A percentile compares a stretch with the other conserved stretches of the same genome.
phyloP scores from a whole-genome alignment of 805 yeast species.

The Zygoascus bituminiphila region DNA sequence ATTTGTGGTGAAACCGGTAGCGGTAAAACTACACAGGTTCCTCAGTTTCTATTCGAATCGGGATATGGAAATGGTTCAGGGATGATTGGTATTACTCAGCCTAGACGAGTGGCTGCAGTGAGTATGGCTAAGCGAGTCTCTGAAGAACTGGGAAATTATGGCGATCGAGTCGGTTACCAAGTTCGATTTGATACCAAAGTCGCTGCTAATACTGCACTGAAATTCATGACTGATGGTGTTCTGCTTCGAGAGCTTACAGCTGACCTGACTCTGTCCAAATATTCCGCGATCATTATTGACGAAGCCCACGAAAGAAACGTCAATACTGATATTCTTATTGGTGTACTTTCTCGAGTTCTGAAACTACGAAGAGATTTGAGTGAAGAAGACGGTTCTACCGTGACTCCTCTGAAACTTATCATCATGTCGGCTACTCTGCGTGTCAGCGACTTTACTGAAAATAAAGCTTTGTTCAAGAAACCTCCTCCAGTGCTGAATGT shows the following conservation, averaged over 20 bases:
- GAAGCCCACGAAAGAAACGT: conserved; percentile 98
- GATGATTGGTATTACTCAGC: conserved; percentile 94
- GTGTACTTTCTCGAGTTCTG: conserved; percentile 84
- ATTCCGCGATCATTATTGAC: conserved; percentile 83
- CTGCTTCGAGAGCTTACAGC: conserved; percentile 85
- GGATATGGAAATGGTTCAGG: conserved; percentile 86
- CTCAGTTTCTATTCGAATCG: conserved; percentile 88
- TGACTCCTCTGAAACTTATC: conserved; percentile 66
- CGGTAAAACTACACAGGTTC: conserved; percentile 97
- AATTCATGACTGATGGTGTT: conserved; percentile 97
- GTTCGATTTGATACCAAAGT: conserved; percentile 81
- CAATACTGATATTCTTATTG: conserved; percentile 92
- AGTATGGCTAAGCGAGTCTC: conserved; percentile 80
- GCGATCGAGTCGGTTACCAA: conserved; percentile 74
- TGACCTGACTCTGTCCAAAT: conserved; percentile 71
- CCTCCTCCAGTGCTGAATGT: conserved; percentile 82
- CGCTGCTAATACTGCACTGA: conserved; percentile 50
- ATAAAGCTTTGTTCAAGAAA: conserved; percentile 54
- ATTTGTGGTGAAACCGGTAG: conserved; percentile 98
- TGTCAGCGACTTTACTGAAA: conserved; percentile 88
- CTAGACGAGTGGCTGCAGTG: conserved; percentile 80
- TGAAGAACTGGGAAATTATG: conserved; percentile 63
- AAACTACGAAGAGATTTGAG: conserved; percentile 49
- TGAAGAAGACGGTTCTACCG: conserved; percentile 32
- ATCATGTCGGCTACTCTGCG: conserved; percentile 97